A percentile compares a stretch with the other conserved stretches of the same genome.
These are phyloP conservation scores for Euphorbia tirucalli DNA, from an alignment of 345 rosid species.

Conservation along the genomic window DNA sequence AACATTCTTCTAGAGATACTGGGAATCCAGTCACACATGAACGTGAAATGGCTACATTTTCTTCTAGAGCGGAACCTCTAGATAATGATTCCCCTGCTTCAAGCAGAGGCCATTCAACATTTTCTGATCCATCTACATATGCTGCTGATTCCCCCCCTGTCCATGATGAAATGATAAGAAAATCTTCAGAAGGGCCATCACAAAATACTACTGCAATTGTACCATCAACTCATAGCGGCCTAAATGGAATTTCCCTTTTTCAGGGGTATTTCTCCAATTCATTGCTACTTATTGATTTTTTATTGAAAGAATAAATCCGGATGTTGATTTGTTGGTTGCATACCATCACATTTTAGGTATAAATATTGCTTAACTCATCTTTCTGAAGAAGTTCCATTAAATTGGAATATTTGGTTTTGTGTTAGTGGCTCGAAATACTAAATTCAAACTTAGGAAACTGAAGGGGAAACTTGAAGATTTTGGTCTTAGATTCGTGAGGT, in stretches of 20 bases:
- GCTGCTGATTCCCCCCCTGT: slow-evolving; percentile 31
- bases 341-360: background rate
- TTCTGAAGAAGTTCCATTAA: background rate
- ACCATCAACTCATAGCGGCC: slow-evolving; percentile 38
- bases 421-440: background rate
- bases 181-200: slow-evolving; percentile 38
- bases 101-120: slow-evolving; percentile 37
- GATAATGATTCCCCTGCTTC: slow-evolving; percentile 36
- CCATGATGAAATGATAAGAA: slow-evolving; percentile 26
- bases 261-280: slow-evolving; percentile 57
- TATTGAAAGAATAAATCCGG: background rate
- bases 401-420: background rate
- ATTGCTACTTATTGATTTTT: slow-evolving; percentile 7
- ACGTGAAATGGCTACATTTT: slow-evolving; percentile 53
- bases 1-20: slow-evolving; percentile 49
- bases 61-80: slow-evolving; percentile 37
- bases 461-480: background rate
- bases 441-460: background rate
- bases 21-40: slow-evolving; percentile 35
- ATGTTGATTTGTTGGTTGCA: background rate
- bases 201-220: slow-evolving; percentile 42
- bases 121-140: slow-evolving; percentile 51
- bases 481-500: background rate
- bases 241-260: slow-evolving; percentile 64
- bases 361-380: slow-evolving; percentile 1